phyloP scores from a whole-genome alignment of 495 filamentous ascomycete genomes.

The Aspergillus taichungensis region DNA sequence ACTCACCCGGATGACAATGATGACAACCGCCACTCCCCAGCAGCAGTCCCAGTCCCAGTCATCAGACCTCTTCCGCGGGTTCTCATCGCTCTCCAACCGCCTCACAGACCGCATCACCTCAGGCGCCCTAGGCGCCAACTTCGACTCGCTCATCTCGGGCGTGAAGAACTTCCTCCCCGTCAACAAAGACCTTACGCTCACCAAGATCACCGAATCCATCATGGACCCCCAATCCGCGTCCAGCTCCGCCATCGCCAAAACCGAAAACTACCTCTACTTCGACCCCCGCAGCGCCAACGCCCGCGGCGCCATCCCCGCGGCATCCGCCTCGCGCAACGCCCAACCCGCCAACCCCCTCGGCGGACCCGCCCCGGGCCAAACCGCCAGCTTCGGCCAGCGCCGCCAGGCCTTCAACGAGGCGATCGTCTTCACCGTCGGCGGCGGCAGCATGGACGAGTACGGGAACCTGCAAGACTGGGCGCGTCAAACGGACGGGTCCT shows the following conservation, averaged over 20 bases:
- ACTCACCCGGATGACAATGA: constrained; percentile 97
- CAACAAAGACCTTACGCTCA: constrained; percentile 91
- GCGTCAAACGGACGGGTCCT: constrained; percentile 54
- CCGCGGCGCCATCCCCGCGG: constrained; percentile 79
- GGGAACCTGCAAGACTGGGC: constrained; percentile 98
- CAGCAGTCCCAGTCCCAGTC: constrained; percentile 37
- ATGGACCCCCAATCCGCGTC: constrained; percentile 93
- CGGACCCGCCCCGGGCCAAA: constrained; percentile 50
- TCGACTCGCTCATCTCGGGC: constrained; percentile 91
- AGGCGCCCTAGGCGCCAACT: constrained; percentile 78
- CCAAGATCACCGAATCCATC: constrained; percentile 94
- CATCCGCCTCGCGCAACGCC: constrained; percentile 47
- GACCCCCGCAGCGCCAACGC: constrained; percentile 91
- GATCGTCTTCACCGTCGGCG: constrained; percentile 93
- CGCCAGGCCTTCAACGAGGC: constrained; percentile 92
- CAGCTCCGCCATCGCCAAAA: constrained; percentile 88
- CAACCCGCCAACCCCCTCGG: constrained; percentile 37
- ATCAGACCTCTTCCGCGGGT: constrained; percentile 75
- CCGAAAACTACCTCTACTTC: constrained; percentile 97
- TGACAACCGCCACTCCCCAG: constrained; percentile 71
- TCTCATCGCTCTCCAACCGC: constrained; percentile 78
- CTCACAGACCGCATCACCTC: constrained; percentile 92
- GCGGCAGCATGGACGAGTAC: constrained; percentile 98
- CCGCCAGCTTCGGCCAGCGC: constrained; percentile 86
- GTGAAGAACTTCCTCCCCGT: constrained; percentile 97